Percentiles rank a stretch among this genome's conserved stretches.
These are phyloP conservation scores for Wickerhamomyces mucosus DNA, from an alignment of 805 yeast species.

Conservation along the genomic window DNA sequence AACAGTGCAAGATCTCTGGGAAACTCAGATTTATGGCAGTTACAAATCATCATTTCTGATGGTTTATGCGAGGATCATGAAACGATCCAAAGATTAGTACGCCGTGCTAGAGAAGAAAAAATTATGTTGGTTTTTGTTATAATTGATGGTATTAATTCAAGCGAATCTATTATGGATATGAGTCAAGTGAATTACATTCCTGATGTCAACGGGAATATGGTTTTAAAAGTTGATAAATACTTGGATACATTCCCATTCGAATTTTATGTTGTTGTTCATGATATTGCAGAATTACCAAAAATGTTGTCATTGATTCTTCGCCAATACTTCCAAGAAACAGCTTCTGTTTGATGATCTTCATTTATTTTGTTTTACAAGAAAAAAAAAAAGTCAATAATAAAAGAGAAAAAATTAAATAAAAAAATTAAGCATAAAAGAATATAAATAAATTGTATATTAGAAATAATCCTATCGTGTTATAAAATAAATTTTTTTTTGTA, in stretches of 20 bases:
- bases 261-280: conserved; percentile 86
- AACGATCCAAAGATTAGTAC: conserved; percentile 69
- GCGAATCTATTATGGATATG: conserved; percentile 89
- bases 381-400: no score
- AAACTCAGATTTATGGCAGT: conserved; percentile 73
- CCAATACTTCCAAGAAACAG: conserved; percentile 80
- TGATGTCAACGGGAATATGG: conserved; percentile 60
- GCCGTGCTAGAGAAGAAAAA: conserved; percentile 84
- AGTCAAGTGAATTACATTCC: conserved; percentile 80
- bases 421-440: no score
- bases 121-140: conserved; percentile 93
- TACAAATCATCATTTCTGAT: conserved; percentile 87
- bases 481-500: no score
- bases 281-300: conserved; percentile 83
- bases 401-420: no score
- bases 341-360: no score
- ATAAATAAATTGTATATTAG: no score
- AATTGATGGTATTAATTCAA: conserved; percentile 78
- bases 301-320: conserved; percentile 83
- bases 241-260: conserved; percentile 95
- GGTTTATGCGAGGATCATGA: conserved; percentile 97
- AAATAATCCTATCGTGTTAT: no score
- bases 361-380: no score
- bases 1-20: conserved; percentile 34
- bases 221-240: conserved; percentile 71